Conservation (phyloP, 2,329 filamentous ascomycete species). For the Dryadomyces sulphureus region DNA sequence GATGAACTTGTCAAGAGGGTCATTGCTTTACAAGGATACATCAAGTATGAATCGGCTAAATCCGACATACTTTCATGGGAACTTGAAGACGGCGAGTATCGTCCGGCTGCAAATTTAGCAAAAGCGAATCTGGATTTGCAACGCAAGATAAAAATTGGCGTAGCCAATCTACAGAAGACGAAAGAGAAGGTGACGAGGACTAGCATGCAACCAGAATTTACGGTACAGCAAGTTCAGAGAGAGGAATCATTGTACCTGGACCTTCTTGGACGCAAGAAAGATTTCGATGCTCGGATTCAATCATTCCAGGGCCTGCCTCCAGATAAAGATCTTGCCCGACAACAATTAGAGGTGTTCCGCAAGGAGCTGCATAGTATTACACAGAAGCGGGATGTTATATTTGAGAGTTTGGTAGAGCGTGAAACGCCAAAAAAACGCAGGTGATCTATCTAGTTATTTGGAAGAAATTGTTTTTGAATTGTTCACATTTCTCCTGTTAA, state of each 20-base stretch:
- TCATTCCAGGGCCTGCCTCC: slow-evolving; percentile 60
- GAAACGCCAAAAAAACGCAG: slow-evolving; percentile 35
- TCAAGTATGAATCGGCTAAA: slow-evolving; percentile 33
- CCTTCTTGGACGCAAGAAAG: slow-evolving; percentile 41
- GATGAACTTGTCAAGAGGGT: slow-evolving; percentile 42
- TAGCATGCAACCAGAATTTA: slow-evolving; percentile 24
- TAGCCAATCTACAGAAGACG: slow-evolving; percentile 53
- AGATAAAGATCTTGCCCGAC: slow-evolving; percentile 51
- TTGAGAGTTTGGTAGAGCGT: slow-evolving; percentile 55
- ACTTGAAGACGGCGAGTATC: slow-evolving; percentile 31
- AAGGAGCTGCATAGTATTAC: slow-evolving; percentile 47
- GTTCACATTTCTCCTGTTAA: not conserved
- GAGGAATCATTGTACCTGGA: slow-evolving; percentile 44
- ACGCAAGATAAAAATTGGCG: slow-evolving; percentile 52
- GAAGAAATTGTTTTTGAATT: not conserved
- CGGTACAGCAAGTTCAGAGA: slow-evolving; percentile 40
- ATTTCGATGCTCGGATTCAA: slow-evolving; percentile 46
- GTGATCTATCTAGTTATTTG: too few species aligned
- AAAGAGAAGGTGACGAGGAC: slow-evolving; percentile 24
- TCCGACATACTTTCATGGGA: slow-evolving; percentile 25
- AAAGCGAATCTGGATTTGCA: slow-evolving; percentile 62
- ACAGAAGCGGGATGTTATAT: slow-evolving; percentile 53
- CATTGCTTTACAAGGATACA: slow-evolving; percentile 37
- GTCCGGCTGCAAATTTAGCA: slow-evolving; percentile 41
- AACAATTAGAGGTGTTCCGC: slow-evolving; percentile 54